These are phyloP conservation scores for Solanum hybrid DNA, from an alignment of 305 asterid genomes.

Conservation along the genomic window DNA sequence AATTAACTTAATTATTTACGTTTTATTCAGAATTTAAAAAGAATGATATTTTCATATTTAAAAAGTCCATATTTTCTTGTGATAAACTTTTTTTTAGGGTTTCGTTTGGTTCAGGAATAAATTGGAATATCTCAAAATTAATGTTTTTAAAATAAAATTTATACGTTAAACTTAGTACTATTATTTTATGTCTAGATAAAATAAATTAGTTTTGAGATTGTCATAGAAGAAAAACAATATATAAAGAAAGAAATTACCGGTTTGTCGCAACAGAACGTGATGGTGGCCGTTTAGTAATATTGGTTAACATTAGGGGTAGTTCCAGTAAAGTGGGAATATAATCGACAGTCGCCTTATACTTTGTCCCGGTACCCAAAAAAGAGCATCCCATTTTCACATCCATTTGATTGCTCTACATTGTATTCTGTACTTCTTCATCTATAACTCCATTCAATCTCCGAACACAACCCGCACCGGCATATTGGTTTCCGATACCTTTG, in stretches of 20 bases:
- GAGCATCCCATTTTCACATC: neutral
- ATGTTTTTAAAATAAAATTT: neutral
- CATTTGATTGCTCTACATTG: neutral
- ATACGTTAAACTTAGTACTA: neutral
- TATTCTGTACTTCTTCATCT: neutral
- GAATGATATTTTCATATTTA: neutral
- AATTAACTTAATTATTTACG: neutral
- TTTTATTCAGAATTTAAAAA: neutral
- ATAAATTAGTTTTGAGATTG: neutral
- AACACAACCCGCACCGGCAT: neutral
- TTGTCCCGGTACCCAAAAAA: neutral
- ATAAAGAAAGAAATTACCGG: neutral
- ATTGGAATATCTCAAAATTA: neutral
- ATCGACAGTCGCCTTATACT: neutral
- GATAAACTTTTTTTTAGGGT: neutral
- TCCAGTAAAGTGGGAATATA: neutral
- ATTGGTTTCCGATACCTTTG: neutral
- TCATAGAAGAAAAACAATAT: neutral
- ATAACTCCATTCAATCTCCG: slow-evolving; percentile 2
- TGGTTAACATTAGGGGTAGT: neutral
- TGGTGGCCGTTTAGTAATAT: neutral
- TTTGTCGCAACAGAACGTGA: neutral
- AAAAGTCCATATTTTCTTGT: neutral
- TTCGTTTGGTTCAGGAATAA: neutral
- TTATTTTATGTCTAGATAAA: neutral